phyloP scores from a whole-genome alignment of 2,329 filamentous ascomycete species.

The Fusarium albidum region DNA sequence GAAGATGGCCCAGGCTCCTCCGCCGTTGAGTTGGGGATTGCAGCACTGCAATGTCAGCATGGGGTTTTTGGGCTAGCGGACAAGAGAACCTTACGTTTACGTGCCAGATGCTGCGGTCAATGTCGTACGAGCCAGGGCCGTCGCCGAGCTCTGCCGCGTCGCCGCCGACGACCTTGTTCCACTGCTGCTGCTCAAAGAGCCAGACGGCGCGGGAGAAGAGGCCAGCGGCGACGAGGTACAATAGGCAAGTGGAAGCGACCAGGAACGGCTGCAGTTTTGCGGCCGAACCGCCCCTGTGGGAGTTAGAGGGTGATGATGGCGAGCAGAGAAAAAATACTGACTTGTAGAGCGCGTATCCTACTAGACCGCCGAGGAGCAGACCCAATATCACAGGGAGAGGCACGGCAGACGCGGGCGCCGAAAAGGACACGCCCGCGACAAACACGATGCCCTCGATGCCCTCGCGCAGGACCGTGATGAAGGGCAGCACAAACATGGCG shows the following conservation, averaged over 20 bases:
- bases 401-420: conserved; percentile 76
- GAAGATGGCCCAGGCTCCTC: conserved; percentile 86
- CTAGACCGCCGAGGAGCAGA: conserved; percentile 68
- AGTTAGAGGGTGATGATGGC: background rate
- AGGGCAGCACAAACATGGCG: conserved; percentile 85
- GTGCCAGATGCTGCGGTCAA: conserved; percentile 81
- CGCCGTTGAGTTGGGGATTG: conserved; percentile 75
- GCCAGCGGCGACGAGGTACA: conserved; percentile 85
- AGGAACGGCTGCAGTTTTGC: conserved; percentile 73
- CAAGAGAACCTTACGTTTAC: conserved; percentile 70
- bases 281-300: conserved; percentile 51
- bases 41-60: conserved; percentile 68
- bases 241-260: conserved; percentile 81
- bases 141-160: conserved; percentile 59
- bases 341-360: conserved; percentile 83
- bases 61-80: no score
- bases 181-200: conserved; percentile 76
- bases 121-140: conserved; percentile 82
- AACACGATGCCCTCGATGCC: conserved; percentile 91
- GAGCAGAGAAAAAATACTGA: conserved; percentile 48
- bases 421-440: conserved; percentile 83
- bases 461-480: conserved; percentile 85
- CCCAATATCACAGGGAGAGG: conserved; percentile 80
- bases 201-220: conserved; percentile 82
- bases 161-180: conserved; percentile 71